Evolutionary conservation across 176 grass and related monocot genomes (phyloP).

Genomic region (Musa schizocarpa): DNA sequence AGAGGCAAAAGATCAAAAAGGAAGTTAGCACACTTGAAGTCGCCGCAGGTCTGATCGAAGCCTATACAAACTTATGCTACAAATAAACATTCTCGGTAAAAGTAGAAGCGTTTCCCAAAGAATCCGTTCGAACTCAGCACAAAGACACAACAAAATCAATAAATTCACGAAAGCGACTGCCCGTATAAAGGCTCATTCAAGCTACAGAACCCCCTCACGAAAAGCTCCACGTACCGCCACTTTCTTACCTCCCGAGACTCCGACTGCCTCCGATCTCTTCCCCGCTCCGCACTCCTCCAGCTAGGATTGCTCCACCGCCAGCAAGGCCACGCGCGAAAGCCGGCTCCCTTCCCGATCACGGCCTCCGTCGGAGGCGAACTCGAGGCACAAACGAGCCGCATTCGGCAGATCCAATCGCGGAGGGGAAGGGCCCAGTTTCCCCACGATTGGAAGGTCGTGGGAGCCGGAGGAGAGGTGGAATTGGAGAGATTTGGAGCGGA

Average conservation of each 20-base stretch:
- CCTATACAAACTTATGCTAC: background rate
- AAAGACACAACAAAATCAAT: background rate
- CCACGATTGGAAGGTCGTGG: background rate
- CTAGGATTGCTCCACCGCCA: background rate
- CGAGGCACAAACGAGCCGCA: background rate
- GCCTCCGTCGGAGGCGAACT: background rate
- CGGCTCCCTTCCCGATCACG: background rate
- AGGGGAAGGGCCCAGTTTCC: background rate
- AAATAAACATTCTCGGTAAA: background rate
- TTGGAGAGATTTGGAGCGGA: background rate
- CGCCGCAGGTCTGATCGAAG: background rate
- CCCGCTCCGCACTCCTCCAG: background rate
- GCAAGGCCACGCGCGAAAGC: background rate
- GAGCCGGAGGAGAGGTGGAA: background rate
- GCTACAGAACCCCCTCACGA: background rate
- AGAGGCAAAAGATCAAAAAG: background rate
- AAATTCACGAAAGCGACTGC: background rate
- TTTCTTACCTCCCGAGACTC: background rate
- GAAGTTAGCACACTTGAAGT: background rate
- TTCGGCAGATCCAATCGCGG: background rate
- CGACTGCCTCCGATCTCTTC: background rate
- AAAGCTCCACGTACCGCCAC: background rate
- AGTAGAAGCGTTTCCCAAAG: background rate
- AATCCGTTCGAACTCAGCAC: background rate
- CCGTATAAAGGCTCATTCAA: background rate